Conservation (phyloP, 148 eudicot genomes). For the Chenopodium formosanum region DNA sequence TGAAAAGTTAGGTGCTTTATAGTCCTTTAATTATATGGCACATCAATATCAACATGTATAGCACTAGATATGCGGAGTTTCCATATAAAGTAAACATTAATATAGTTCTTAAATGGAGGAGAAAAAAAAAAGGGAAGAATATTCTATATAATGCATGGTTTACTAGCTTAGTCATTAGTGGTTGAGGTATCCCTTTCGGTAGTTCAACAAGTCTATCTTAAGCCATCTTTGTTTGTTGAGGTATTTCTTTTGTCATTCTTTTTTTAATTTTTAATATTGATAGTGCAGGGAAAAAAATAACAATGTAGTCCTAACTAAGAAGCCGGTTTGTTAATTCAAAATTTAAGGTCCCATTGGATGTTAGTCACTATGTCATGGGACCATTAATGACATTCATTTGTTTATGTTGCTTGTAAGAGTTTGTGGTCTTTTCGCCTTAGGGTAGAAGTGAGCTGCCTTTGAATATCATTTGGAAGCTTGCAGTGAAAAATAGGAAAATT, state of each 20-base stretch:
- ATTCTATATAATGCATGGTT: conserved; percentile 8
- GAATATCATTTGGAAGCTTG: not conserved
- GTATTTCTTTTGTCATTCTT: too few species aligned
- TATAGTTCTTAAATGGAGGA: not conserved
- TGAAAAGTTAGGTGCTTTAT: not conserved
- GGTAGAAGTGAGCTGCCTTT: not conserved
- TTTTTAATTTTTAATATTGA: too few species aligned
- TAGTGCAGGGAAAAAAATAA: not conserved
- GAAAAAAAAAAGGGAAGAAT: not conserved
- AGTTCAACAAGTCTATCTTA: conserved; percentile 21
- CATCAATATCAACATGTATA: not conserved
- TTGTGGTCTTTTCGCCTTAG: not conserved
- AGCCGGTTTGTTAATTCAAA: not conserved
- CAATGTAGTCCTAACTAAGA: not conserved
- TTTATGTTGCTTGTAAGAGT: not conserved
- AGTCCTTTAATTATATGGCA: not conserved
- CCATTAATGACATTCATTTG: not conserved
- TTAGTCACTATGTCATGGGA: not conserved
- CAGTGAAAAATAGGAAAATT: not conserved
- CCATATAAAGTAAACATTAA: conserved; percentile 11
- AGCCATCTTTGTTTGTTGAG: conserved; percentile 11
- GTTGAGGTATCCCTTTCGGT: conserved; percentile 30
- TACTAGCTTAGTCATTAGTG: conserved; percentile 14
- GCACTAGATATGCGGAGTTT: conserved; percentile 1
- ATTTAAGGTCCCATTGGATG: not conserved